Conservation (phyloP, 371 early-diverging fungal species). For the Parasitella parasitica region DNA sequence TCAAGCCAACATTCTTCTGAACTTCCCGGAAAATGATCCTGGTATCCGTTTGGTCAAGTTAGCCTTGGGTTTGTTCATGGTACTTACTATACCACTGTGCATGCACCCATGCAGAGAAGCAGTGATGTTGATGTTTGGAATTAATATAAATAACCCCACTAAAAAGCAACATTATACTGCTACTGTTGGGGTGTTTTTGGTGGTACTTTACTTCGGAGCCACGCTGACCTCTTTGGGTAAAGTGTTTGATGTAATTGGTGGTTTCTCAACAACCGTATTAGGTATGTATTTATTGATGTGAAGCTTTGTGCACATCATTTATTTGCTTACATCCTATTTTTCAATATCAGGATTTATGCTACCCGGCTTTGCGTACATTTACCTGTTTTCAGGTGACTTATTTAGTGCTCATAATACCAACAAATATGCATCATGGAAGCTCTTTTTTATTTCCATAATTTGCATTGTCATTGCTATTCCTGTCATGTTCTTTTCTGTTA, state of each 20-base stretch:
- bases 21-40: constrained; percentile 48
- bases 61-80: constrained; percentile 47
- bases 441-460: constrained; percentile 13
- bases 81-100: constrained; percentile 46
- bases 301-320: background rate
- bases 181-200: constrained; percentile 36
- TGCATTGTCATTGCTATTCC: constrained; percentile 26
- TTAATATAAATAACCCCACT: constrained; percentile 34
- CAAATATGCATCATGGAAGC: constrained; percentile 19
- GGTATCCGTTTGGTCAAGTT: constrained; percentile 50
- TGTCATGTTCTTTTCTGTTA: constrained; percentile 35
- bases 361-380: constrained; percentile 42
- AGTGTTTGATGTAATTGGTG: constrained; percentile 54
- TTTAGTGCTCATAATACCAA: constrained; percentile 3
- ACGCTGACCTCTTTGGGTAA: constrained; percentile 49
- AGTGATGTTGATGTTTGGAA: constrained; percentile 38
- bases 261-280: constrained; percentile 52
- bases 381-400: constrained; percentile 31
- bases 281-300: constrained; percentile 6
- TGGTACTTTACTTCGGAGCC: constrained; percentile 44
- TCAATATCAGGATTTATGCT: constrained; percentile 30
- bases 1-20: constrained; percentile 51
- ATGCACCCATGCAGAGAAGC: constrained; percentile 57
- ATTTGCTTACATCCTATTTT: background rate
- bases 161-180: constrained; percentile 39